Base-by-base conservation (phyloP, 805 yeast species). In the Ogataea paradorogensis region DNA sequence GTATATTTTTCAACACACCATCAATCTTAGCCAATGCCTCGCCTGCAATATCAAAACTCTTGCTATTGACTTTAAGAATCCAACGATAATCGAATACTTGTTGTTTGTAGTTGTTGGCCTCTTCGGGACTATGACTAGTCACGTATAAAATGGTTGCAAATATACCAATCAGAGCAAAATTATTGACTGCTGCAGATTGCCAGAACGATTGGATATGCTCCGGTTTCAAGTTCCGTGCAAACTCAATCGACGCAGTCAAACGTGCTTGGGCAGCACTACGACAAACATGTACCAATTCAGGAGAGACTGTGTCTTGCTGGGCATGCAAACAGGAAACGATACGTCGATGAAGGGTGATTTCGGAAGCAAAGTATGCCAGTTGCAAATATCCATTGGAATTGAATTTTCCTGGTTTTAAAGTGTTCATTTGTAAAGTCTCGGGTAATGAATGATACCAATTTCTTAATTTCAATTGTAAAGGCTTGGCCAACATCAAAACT, bases 171-270 rank as follows among this genome's bases (percentile, higher is more conserved):
- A 86, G 63, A 6, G 95, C 79, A 47, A 90, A 78, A 54, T 86
- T 87, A 10, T 84, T 73, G 0, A 93, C 72, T 0, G 95, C 76
- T 1, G 89, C 78, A 1, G 89, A 77, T 62, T 86, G 93, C 96
- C 96, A 90, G 59, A 88, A 89, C 9, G 95, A 78, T 56, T 82
- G 90, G 33, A 87, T 71, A 55, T 88, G 95, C 50, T 88, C 95
- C 8, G 84, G 82, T 50, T 80, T 82, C 58, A 90, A 69, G 44
- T 79, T 82, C 35, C 82, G 67, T 8, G 86, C 80, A 59, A 87
- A 84, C 38, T 84, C 93, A 45, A 85, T 76, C 0, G 96, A 86
- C 0, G 96, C 95, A 7, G 76, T 63, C 13, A 90, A 67, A 54
- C 98, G 69, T 1, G 95, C 83, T 42, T 74, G 78, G 1, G 96